Conservation (phyloP, 2,329 filamentous ascomycete genomes). For the Aureobasidium uvarum region DNA sequence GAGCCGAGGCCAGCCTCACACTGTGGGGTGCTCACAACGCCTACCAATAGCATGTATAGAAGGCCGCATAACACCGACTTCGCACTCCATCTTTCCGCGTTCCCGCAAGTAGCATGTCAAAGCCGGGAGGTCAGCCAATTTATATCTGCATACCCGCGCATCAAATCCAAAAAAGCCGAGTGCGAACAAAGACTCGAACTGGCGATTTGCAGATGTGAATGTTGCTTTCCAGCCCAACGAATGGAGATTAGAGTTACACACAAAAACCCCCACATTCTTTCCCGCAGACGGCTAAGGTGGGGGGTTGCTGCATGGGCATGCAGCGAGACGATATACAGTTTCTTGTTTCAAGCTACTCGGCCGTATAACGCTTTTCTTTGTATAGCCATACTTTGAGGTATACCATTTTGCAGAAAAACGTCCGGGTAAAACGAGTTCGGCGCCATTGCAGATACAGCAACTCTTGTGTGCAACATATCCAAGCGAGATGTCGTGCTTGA, state of each 20-base stretch:
- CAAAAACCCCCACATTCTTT: not conserved
- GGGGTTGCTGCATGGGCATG: slow-evolving; percentile 2
- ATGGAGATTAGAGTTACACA: slow-evolving; percentile 7
- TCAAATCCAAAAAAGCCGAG: not conserved
- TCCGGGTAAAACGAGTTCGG: not conserved
- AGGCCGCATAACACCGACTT: not conserved
- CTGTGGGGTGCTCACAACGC: not conserved
- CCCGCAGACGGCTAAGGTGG: not conserved
- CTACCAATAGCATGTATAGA: not conserved
- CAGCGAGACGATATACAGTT: not conserved
- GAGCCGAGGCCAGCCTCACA: not conserved
- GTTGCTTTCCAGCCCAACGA: not conserved
- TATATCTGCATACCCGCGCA: not conserved
- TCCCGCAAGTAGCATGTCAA: not conserved
- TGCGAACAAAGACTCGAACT: not conserved
- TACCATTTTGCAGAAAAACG: not conserved
- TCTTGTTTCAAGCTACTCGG: not conserved
- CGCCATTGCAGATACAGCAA: not conserved
- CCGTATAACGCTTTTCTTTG: not conserved
- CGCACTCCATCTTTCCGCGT: too few species aligned
- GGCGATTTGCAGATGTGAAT: not conserved
- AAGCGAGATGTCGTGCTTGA: slow-evolving; percentile 1
- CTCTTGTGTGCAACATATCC: not conserved
- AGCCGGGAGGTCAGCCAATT: not conserved
- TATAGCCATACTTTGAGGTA: not conserved